A percentile compares a stretch with the other conserved stretches of the same genome.
Conservation (phyloP, 352 stramenopile genomes). For the Aphanomyces euteiches region DNA sequence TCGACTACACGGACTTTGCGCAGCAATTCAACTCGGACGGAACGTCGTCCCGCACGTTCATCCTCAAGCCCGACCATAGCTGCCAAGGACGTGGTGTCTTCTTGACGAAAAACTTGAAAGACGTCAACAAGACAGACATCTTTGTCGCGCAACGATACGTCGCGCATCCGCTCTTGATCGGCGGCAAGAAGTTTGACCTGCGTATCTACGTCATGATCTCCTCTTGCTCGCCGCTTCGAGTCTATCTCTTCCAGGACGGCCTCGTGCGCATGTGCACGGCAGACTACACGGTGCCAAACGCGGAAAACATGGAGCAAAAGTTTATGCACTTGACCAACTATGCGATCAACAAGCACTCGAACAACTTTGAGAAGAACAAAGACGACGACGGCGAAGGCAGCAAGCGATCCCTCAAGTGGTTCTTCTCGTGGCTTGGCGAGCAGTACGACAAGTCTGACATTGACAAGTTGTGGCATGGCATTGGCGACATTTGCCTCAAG, state of each 20-base stretch:
- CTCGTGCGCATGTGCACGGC: slow-evolving; percentile 87
- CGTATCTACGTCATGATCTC: slow-evolving; percentile 90
- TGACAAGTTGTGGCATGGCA: slow-evolving; percentile 85
- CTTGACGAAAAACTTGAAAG: slow-evolving; percentile 86
- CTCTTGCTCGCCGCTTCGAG: slow-evolving; percentile 75
- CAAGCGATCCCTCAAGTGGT: slow-evolving; percentile 89
- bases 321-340: slow-evolving; percentile 93
- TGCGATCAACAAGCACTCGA: slow-evolving; percentile 87
- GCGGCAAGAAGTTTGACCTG: slow-evolving; percentile 92
- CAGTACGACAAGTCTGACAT: slow-evolving; percentile 57
- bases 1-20: slow-evolving; percentile 91
- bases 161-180: slow-evolving; percentile 62
- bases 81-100: slow-evolving; percentile 93
- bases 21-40: slow-evolving; percentile 86
- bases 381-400: slow-evolving; percentile 67
- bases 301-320: slow-evolving; percentile 78
- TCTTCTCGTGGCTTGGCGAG: slow-evolving; percentile 85
- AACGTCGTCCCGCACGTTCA: slow-evolving; percentile 90
- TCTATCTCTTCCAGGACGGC: slow-evolving; percentile 90
- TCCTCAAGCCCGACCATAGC: slow-evolving; percentile 92
- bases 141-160: slow-evolving; percentile 87
- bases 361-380: slow-evolving; percentile 84
- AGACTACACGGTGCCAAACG: slow-evolving; percentile 81
- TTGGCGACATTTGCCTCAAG: slow-evolving; percentile 93
- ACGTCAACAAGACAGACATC: slow-evolving; percentile 84